phyloP scores from a whole-genome alignment of 2,329 filamentous ascomycete genomes.

The Nigrograna mackinnonii region DNA sequence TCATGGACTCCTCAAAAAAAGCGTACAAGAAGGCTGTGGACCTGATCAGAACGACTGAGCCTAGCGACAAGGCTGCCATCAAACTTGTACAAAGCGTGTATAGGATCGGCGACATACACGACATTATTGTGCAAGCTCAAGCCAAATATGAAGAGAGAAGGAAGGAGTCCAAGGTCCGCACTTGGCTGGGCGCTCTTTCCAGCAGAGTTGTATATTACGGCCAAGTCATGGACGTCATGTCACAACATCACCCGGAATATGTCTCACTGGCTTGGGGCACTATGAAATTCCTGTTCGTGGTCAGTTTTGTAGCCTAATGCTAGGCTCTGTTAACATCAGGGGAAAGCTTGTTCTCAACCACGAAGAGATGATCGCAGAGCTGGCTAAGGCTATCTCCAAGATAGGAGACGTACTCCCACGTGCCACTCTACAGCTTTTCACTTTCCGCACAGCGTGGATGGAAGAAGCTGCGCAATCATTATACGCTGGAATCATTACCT shows the following conservation, averaged over 20 bases:
- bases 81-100: too few relatives aligned
- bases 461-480: slow-evolving; percentile 2
- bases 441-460: slow-evolving; percentile 1
- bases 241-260: slow-evolving; percentile 35
- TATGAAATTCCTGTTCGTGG: slow-evolving; percentile 27
- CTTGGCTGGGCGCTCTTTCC: slow-evolving; percentile 5
- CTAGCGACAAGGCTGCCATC: too few relatives aligned
- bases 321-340: neutral
- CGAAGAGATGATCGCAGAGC: slow-evolving; percentile 4
- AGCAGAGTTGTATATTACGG: slow-evolving; percentile 15
- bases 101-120: too few relatives aligned
- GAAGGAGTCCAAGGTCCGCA: too few relatives aligned
- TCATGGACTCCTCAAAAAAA: slow-evolving; percentile 47
- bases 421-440: slow-evolving; percentile 1
- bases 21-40: slow-evolving; percentile 54
- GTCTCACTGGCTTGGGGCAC: slow-evolving; percentile 32
- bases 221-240: slow-evolving; percentile 23
- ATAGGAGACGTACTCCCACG: slow-evolving; percentile 11
- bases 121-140: too few relatives aligned
- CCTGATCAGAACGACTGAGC: too few relatives aligned
- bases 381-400: slow-evolving; percentile 8
- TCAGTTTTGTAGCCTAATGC: slow-evolving; percentile 6
- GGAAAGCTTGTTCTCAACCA: slow-evolving; percentile 9
- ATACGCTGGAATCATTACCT: slow-evolving; percentile 12
- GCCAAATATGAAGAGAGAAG: too few relatives aligned